phyloP scores from a whole-genome alignment of 2,329 filamentous ascomycete species.

The Helminthosporium solani region DNA sequence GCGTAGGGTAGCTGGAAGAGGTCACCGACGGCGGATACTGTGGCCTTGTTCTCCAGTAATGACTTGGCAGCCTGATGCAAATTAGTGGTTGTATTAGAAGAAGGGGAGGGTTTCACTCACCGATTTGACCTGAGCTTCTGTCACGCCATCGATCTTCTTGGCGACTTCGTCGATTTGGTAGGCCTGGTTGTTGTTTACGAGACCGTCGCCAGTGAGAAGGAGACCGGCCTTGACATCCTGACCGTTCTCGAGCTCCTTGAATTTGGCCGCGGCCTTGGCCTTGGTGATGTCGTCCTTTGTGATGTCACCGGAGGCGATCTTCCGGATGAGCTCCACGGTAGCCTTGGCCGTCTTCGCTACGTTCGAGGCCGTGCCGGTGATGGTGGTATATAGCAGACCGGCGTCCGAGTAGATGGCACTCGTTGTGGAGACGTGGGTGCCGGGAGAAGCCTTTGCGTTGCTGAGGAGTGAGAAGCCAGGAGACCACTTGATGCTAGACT shows the following conservation, averaged over 20 bases:
- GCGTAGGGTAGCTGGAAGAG: constrained; percentile 88
- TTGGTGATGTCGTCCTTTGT: constrained; percentile 86
- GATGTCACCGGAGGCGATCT: constrained; percentile 72
- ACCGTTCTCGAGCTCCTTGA: constrained; percentile 79
- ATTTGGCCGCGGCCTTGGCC: constrained; percentile 90
- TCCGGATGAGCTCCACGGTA: constrained; percentile 79
- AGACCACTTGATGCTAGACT: constrained; percentile 93
- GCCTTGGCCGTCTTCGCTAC: constrained; percentile 74
- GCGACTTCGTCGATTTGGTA: constrained; percentile 80
- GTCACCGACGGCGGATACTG: constrained; percentile 87
- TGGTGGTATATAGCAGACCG: constrained; percentile 80
- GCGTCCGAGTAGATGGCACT: constrained; percentile 91
- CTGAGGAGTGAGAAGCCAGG: constrained; percentile 87
- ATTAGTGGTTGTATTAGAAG: constrained; percentile 19
- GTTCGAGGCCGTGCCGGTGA: constrained; percentile 71
- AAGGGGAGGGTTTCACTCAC: constrained; percentile 56
- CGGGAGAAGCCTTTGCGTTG: constrained; percentile 68
- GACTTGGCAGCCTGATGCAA: constrained; percentile 74
- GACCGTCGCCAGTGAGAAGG: constrained; percentile 78
- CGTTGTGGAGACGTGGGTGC: constrained; percentile 69
- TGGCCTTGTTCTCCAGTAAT: constrained; percentile 83
- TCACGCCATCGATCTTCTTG: constrained; percentile 77
- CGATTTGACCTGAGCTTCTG: constrained; percentile 78
- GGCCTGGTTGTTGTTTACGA: constrained; percentile 77
- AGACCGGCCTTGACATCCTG: constrained; percentile 77